Conservation (phyloP, 2,329 filamentous ascomycete species). For the Hymenoscyphus repandus region DNA sequence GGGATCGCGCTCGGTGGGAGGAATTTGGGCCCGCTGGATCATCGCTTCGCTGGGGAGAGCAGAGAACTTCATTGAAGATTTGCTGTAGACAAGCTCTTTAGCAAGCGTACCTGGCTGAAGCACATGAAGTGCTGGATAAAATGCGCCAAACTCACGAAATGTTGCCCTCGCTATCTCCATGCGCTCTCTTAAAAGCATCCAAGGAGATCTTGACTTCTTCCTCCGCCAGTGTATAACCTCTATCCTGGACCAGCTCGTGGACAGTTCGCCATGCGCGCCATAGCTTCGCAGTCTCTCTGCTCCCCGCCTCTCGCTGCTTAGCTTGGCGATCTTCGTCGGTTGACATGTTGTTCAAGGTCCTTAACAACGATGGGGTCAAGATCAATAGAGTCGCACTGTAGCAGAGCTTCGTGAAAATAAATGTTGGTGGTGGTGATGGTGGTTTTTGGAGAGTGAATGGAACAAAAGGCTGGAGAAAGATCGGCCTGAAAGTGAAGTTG, state of each 20-base stretch:
- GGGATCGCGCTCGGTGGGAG: slow-evolving; percentile 62
- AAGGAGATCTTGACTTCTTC: slow-evolving; percentile 84
- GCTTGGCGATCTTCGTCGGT: slow-evolving; percentile 27
- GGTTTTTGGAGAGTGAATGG: not conserved
- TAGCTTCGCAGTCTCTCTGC: slow-evolving; percentile 54
- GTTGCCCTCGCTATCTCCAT: slow-evolving; percentile 65
- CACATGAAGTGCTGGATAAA: not conserved
- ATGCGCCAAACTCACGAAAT: slow-evolving; percentile 58
- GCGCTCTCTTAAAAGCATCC: slow-evolving; percentile 71
- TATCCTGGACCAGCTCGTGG: slow-evolving; percentile 89
- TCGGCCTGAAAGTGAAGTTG: not conserved
- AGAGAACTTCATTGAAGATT: slow-evolving; percentile 79
- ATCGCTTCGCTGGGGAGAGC: slow-evolving; percentile 79
- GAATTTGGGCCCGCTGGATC: slow-evolving; percentile 76
- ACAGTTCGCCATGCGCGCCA: slow-evolving; percentile 94
- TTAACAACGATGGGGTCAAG: too few species aligned
- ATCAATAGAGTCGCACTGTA: too few species aligned
- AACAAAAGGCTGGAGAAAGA: too few species aligned
- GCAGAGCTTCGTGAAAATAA: not conserved
- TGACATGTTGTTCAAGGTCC: slow-evolving; percentile 19
- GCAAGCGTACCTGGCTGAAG: not conserved
- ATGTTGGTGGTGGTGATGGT: not conserved
- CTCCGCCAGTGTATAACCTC: slow-evolving; percentile 88
- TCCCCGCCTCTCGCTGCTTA: slow-evolving; percentile 31
- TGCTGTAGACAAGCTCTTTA: slow-evolving; percentile 46